A percentile compares a stretch with the other conserved stretches of the same genome.
Evolutionary conservation across 352 stramenopile species (phyloP).

Genomic region (Phytophthora fragariaefolia): DNA sequence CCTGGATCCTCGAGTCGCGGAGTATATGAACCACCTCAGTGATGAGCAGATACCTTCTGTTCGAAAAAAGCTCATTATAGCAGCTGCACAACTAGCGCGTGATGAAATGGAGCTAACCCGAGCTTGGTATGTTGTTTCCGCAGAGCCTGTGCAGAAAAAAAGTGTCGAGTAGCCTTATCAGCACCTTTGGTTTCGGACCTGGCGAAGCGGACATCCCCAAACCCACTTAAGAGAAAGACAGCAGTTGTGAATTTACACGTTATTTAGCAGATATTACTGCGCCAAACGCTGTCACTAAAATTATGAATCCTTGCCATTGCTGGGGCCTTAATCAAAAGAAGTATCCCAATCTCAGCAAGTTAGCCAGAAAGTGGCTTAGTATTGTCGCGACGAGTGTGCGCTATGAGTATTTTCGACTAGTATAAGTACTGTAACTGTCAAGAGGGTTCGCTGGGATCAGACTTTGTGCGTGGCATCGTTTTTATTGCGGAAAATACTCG

Average conservation of each 20-base stretch:
- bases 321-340: background rate
- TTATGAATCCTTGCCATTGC: background rate
- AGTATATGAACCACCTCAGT: background rate
- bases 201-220: background rate
- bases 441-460: background rate
- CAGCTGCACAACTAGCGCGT: background rate
- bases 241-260: background rate
- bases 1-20: background rate
- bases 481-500: slow-evolving; percentile 14
- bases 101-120: background rate
- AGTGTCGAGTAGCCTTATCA: background rate
- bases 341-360: background rate
- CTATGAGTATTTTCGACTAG: slow-evolving; percentile 25
- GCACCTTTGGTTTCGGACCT: background rate
- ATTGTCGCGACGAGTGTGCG: slow-evolving; percentile 22
- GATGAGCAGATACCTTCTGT: background rate
- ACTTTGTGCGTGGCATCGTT: slow-evolving; percentile 14
- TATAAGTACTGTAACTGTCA: slow-evolving; percentile 19
- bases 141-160: background rate
- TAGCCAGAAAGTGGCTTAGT: slow-evolving; percentile 7
- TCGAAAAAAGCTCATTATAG: background rate
- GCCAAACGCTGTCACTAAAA: background rate
- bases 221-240: background rate
- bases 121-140: background rate
- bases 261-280: background rate